Percentiles rank a stretch among this genome's conserved stretches.
Evolutionary conservation across 2,329 filamentous ascomycete genomes (phyloP).

Genomic region (Raffaelea ambrosiae): DNA sequence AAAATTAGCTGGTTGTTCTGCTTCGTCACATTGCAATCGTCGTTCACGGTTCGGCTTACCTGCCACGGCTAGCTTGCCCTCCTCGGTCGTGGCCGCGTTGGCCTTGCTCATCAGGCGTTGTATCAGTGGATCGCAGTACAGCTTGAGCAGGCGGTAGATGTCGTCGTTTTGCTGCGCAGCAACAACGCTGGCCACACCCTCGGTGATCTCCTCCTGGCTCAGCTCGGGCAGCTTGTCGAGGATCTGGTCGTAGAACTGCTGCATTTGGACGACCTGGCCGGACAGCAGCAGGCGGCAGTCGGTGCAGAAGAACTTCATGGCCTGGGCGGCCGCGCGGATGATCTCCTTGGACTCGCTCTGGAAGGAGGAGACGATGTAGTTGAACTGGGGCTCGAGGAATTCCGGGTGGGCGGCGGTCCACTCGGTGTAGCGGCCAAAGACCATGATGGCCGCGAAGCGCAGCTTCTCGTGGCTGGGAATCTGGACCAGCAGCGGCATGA

Average conservation of each 20-base stretch:
- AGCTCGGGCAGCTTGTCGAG: constrained; percentile 75
- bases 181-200: constrained; percentile 88
- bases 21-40: too few species aligned
- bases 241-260: constrained; percentile 85
- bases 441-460: constrained; percentile 98
- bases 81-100: constrained; percentile 73
- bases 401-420: constrained; percentile 95
- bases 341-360: constrained; percentile 84
- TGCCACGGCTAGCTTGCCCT: constrained; percentile 77
- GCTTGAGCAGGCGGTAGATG: constrained; percentile 76
- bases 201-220: constrained; percentile 93
- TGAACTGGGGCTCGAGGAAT: constrained; percentile 84
- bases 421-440: constrained; percentile 90
- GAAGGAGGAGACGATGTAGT: constrained; percentile 92
- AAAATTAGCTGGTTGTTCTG: neutral
- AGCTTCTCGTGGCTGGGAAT: constrained; percentile 96
- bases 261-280: constrained; percentile 74
- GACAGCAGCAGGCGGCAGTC: constrained; percentile 86
- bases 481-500: constrained; percentile 88
- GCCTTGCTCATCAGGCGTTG: constrained; percentile 79
- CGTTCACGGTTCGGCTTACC: constrained; percentile 38
- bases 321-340: constrained; percentile 80
- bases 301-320: constrained; percentile 94
- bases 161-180: constrained; percentile 75
- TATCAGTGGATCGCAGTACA: constrained; percentile 88